A percentile compares a stretch with the other conserved stretches of the same genome.
phyloP scores from a whole-genome alignment of 2,329 filamentous ascomycete genomes.

The Colletotrichum sidae region DNA sequence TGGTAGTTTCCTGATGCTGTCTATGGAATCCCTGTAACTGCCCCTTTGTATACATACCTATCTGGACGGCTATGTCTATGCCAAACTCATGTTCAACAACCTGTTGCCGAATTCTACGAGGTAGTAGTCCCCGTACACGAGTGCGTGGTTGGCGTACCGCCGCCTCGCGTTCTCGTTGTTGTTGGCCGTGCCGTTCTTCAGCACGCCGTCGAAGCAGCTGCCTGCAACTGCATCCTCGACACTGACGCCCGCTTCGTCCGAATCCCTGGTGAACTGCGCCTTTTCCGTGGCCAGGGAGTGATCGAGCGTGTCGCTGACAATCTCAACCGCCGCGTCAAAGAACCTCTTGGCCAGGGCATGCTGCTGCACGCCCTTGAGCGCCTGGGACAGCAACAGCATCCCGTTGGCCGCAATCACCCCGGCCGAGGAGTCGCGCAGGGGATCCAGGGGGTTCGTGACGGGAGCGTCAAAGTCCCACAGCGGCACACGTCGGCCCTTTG shows the following conservation, averaged over 20 bases:
- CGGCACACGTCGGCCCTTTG: conserved; percentile 43
- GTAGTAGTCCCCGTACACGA: conserved; percentile 64
- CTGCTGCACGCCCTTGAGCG: conserved; percentile 29
- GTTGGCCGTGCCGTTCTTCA: conserved; percentile 50
- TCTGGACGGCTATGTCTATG: not conserved
- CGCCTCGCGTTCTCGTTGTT: conserved; percentile 45
- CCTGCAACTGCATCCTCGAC: conserved; percentile 29
- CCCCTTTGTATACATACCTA: not conserved
- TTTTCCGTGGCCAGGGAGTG: conserved; percentile 42
- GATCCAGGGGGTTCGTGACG: conserved; percentile 40
- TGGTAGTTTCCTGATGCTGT: conserved; percentile 12
- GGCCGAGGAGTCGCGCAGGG: conserved; percentile 50
- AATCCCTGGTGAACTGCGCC: conserved; percentile 31
- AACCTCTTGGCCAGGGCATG: conserved; percentile 21
- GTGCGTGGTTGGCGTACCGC: conserved; percentile 50
- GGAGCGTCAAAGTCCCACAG: conserved; percentile 63
- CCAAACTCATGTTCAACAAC: conserved; percentile 51
- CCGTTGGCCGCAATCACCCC: conserved; percentile 44
- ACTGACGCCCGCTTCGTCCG: not conserved
- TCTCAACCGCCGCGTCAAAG: conserved; percentile 27
- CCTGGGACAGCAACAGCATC: conserved; percentile 42
- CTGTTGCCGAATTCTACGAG: conserved; percentile 60
- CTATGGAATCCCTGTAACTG: not conserved
- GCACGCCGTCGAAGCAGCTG: conserved; percentile 44
- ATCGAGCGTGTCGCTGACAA: conserved; percentile 38